These are phyloP conservation scores for Brasilioporus rufonigricans DNA, from an alignment of 768 basidiomycete genomes.

Conservation along the genomic window DNA sequence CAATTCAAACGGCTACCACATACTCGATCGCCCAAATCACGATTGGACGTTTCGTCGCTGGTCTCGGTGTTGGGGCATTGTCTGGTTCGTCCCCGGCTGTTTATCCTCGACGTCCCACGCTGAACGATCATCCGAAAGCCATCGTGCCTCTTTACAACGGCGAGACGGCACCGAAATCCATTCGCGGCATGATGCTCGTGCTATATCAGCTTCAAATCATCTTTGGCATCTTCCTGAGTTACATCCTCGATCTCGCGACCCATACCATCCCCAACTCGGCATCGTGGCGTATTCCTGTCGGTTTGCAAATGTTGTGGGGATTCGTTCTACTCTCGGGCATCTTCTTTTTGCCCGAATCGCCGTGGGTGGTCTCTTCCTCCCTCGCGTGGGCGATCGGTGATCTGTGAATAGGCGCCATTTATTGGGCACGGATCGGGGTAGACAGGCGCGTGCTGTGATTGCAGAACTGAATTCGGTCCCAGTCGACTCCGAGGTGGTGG, in stretches of 20 bases:
- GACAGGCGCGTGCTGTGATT: conserved; percentile 13
- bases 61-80: conserved; percentile 16
- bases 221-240: conserved; percentile 66
- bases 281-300: conserved; percentile 15
- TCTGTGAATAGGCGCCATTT: conserved; percentile 9
- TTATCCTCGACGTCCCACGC: background rate
- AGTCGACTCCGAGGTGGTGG: conserved; percentile 11
- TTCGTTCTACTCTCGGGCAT: conserved; percentile 11
- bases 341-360: conserved; percentile 16
- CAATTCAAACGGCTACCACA: conserved; percentile 13
- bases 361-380: background rate
- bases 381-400: background rate
- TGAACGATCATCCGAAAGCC: conserved; percentile 31
- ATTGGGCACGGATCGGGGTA: background rate
- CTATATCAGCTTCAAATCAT: conserved; percentile 78
- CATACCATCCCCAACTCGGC: conserved; percentile 12
- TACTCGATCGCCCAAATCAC: conserved; percentile 13
- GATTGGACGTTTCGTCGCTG: conserved; percentile 11
- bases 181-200: conserved; percentile 70
- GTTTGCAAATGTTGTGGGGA: conserved; percentile 13
- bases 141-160: conserved; percentile 72
- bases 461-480: conserved; percentile 15
- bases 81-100: conserved; percentile 2
- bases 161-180: conserved; percentile 71
- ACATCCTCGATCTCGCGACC: conserved; percentile 49